Base-by-base conservation (phyloP, 2,329 filamentous ascomycete genomes). In the Trichoderma koningii region DNA sequence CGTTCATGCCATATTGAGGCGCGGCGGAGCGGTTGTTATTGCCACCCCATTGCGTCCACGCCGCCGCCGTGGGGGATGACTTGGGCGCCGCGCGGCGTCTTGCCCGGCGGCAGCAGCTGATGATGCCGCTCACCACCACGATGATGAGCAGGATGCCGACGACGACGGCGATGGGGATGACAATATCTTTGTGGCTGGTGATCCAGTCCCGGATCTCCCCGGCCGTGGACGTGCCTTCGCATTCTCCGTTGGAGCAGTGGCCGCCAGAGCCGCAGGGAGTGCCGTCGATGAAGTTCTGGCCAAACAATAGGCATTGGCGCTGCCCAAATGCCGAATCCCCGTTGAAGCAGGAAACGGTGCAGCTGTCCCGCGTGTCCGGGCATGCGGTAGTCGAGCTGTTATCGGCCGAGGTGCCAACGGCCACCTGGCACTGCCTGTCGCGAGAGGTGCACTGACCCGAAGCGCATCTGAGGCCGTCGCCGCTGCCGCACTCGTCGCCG, bases 401-500 rank as follows among this genome's bases (percentile, higher is more conserved):
- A 64, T 85, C 83, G 0, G 88, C 89, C 67, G 90, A 85, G 30
- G 85, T 86, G 42, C 92, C 93, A 83, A 97, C 90, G 55, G 96
- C 83, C 12, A 87, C 89, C 76, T 89, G 88, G 80, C 95, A 99
- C 79, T 99, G 95, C 73, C 89, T 84, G 76, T 97, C 88, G 68
- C 95, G 89, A 61, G 90, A 95, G 3, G 95, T 99, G 77, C 95
- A 99, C 77, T 98, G 94, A 14, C 95, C 95, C 52, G 90, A 93
- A 34, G 95, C 92, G 74, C 95, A 99, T 38, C 85, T 79, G 38
- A 98, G 83, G 2, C 85, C 85, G 2, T 75, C 73, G n/a, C 91
- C 91, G 72, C 77, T 73, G 41, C 92, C 92, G 73, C 95, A 99
- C 19, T 78, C 77, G 4, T 85, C 81, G 68, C 88, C 95, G 74